These are phyloP conservation scores for Monosporascus sp. DNA, from an alignment of 2,329 filamentous ascomycete species.

Conservation along the genomic window DNA sequence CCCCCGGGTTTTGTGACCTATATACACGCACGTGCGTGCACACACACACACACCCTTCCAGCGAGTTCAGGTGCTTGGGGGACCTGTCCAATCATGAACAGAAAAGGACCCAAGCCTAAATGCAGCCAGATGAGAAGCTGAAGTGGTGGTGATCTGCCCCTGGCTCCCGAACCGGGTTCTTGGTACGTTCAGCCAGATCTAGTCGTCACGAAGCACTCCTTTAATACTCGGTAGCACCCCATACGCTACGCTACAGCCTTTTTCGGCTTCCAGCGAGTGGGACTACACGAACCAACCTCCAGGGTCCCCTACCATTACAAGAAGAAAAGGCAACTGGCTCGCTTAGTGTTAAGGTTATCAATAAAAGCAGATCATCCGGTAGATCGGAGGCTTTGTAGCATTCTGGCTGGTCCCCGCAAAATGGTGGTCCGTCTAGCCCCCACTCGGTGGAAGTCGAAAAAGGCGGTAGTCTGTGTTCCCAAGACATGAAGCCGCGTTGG, in stretches of 20 bases:
- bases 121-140: not conserved
- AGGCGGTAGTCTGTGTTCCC: not conserved
- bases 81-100: not conserved
- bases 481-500: not conserved
- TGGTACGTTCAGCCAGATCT: not conserved
- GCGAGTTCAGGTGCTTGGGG: not conserved
- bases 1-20: too few relatives aligned
- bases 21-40: not conserved
- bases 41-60: not conserved
- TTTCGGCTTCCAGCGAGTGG: too few relatives aligned
- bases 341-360: too few relatives aligned
- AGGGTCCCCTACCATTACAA: too few relatives aligned
- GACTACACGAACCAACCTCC: too few relatives aligned
- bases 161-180: not conserved
- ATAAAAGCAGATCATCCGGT: too few relatives aligned
- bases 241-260: too few relatives aligned
- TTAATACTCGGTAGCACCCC: not conserved
- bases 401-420: too few relatives aligned
- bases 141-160: not conserved
- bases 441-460: too few relatives aligned
- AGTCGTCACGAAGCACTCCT: not conserved
- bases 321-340: too few relatives aligned
- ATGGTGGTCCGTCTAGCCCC: too few relatives aligned
- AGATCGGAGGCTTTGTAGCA: too few relatives aligned
- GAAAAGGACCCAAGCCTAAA: not conserved